Percentiles rank a stretch among this genome's conserved stretches.
These are phyloP conservation scores for Cercospora citrullina DNA, from an alignment of 2,329 filamentous ascomycete genomes.

Conservation along the genomic window DNA sequence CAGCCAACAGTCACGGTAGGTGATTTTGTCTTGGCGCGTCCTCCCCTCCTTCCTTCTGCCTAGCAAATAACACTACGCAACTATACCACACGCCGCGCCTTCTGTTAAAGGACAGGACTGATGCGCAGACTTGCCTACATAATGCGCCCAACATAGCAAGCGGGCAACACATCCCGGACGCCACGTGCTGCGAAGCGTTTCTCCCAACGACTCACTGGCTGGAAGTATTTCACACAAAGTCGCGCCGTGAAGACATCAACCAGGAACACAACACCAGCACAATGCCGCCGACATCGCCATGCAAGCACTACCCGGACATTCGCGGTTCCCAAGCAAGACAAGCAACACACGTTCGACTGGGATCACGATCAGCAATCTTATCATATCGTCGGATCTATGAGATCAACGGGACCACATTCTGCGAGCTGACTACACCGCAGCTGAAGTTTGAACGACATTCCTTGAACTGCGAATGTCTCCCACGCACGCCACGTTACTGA, in stretches of 20 bases:
- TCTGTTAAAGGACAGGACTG: not conserved
- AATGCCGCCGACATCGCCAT: not conserved
- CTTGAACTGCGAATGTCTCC: not conserved
- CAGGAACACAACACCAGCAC: not conserved
- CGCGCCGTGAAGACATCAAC: not conserved
- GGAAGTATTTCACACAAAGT: not conserved
- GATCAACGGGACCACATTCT: slow-evolving; percentile 1
- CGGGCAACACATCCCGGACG: not conserved
- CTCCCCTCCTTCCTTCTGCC: not conserved
- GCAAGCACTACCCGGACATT: not conserved
- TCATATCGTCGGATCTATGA: slow-evolving; percentile 8
- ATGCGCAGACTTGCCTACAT: not conserved
- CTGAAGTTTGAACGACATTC: not conserved
- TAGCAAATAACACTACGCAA: not conserved
- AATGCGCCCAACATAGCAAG: not conserved
- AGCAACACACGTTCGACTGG: not conserved
- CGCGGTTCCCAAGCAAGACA: not conserved
- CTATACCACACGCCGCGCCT: not conserved
- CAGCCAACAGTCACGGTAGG: not conserved
- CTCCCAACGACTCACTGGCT: not conserved
- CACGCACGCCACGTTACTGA: not conserved
- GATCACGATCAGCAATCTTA: not conserved
- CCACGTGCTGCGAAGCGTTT: not conserved
- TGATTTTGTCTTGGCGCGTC: not conserved
- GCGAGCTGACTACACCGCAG: not conserved